phyloP scores from a whole-genome alignment of 2,329 filamentous ascomycete species.

The Dothistroma pini region DNA sequence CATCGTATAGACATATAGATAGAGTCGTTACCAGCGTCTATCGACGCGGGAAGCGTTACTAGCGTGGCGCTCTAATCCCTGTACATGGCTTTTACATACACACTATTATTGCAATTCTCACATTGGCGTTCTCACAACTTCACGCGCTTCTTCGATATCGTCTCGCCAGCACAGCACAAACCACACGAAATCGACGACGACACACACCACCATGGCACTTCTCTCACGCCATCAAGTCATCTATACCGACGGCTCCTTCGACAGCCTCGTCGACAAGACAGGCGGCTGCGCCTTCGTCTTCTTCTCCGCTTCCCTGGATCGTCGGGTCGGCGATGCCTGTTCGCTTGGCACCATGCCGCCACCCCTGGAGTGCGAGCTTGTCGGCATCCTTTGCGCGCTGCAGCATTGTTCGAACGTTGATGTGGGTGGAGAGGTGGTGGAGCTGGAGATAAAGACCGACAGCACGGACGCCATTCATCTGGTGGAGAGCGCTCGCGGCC shows the following conservation, averaged over 20 bases:
- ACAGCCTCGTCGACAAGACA: background rate
- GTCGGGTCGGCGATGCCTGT: background rate
- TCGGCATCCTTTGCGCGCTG: background rate
- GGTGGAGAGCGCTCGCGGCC: too few species aligned
- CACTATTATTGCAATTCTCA: background rate
- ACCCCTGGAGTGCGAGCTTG: background rate
- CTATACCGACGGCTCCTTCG: background rate
- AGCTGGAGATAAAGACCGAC: too few species aligned
- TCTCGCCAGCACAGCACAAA: background rate
- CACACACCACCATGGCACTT: background rate
- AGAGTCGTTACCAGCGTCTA: background rate
- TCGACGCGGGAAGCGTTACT: background rate
- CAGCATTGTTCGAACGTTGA: too few species aligned
- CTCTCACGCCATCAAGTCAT: background rate
- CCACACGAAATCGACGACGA: background rate
- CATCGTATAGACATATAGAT: background rate
- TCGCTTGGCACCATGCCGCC: background rate
- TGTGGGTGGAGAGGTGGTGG: too few species aligned
- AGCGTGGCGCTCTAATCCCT: background rate
- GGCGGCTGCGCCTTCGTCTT: background rate
- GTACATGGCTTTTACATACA: background rate
- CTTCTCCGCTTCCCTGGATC: background rate
- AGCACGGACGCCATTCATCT: too few species aligned
- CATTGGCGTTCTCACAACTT: background rate
- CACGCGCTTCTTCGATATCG: background rate